Evolutionary conservation across 2,329 filamentous ascomycete species (phyloP).

Genomic region (Colletotrichum chrysophilum): DNA sequence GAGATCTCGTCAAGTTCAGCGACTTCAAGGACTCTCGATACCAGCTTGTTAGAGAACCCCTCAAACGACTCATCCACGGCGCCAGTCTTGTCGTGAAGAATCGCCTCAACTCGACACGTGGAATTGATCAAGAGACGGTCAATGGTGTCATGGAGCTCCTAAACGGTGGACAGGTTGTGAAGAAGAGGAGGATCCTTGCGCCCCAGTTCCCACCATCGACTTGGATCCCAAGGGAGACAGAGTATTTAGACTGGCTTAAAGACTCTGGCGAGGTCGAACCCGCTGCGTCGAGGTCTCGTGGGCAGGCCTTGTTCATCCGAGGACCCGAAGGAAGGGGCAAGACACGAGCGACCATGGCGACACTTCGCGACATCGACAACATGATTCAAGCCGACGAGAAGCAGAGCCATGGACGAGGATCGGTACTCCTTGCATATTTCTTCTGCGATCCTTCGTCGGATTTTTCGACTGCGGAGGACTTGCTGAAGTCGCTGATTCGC

Average conservation of each 20-base stretch:
- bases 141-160: conserved; percentile 36
- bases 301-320: conserved; percentile 43
- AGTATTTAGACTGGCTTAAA: conserved; percentile 40
- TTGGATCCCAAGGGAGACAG: conserved; percentile 41
- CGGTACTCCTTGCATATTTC: conserved; percentile 43
- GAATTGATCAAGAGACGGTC: conserved; percentile 36
- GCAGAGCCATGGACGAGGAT: conserved; percentile 27
- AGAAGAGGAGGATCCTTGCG: conserved; percentile 35
- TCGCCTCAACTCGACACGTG: conserved; percentile 39
- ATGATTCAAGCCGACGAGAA: conserved; percentile 24
- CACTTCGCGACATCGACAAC: conserved; percentile 39
- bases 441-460: conserved; percentile 43
- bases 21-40: conserved; percentile 42
- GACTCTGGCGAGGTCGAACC: conserved; percentile 15
- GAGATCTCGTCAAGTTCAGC: conserved; percentile 47
- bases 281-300: conserved; percentile 2
- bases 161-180: conserved; percentile 36
- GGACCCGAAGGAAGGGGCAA: conserved; percentile 48
- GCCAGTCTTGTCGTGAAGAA: conserved; percentile 39
- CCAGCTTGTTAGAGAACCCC: conserved; percentile 38
- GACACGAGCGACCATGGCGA: conserved; percentile 43
- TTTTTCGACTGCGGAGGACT: conserved; percentile 43
- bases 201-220: conserved; percentile 37
- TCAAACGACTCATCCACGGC: conserved; percentile 41
- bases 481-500: conserved; percentile 43